A percentile compares a stretch with the other conserved stretches of the same genome.
These are phyloP conservation scores for Phaeoacremonium minimum DNA, from an alignment of 2,329 filamentous ascomycete genomes.

Conservation along the genomic window DNA sequence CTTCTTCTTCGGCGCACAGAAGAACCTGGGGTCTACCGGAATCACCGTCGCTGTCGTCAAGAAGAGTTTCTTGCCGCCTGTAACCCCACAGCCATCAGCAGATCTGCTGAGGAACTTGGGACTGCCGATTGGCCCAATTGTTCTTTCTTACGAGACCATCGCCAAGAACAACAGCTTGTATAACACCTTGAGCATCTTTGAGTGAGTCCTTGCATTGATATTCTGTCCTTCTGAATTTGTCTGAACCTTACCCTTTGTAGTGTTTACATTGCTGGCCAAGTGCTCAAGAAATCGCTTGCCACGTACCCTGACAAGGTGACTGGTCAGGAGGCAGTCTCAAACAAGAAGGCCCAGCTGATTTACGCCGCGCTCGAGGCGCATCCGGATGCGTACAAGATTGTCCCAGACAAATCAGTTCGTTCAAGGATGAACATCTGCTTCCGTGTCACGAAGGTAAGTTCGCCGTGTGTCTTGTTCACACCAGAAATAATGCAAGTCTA, in stretches of 20 bases:
- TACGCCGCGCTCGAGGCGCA: slow-evolving; percentile 74
- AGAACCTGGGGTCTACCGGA: slow-evolving; percentile 85
- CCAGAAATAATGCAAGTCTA: too few species aligned
- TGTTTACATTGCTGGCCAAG: slow-evolving; percentile 85
- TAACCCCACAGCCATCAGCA: slow-evolving; percentile 59
- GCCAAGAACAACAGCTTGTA: slow-evolving; percentile 94
- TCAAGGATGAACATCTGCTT: slow-evolving; percentile 97
- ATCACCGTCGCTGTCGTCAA: slow-evolving; percentile 83
- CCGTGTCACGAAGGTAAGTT: slow-evolving; percentile 52
- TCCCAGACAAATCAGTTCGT: slow-evolving; percentile 70
- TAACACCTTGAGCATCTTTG: slow-evolving; percentile 94
- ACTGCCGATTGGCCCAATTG: slow-evolving; percentile 72
- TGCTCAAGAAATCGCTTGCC: slow-evolving; percentile 70
- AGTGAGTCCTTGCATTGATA: slow-evolving; percentile 36
- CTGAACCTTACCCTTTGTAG: slow-evolving; percentile 30
- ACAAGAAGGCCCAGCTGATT: slow-evolving; percentile 71
- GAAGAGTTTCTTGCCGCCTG: slow-evolving; percentile 72
- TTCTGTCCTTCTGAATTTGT: background rate
- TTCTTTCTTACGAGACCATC: slow-evolving; percentile 79
- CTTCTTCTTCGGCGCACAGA: slow-evolving; percentile 92
- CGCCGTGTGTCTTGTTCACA: too few species aligned
- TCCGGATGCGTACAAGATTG: slow-evolving; percentile 68
- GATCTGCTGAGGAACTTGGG: slow-evolving; percentile 68
- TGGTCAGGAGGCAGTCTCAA: slow-evolving; percentile 70
- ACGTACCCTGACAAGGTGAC: slow-evolving; percentile 65